These are phyloP conservation scores for Metschnikowia peoriensis DNA, from an alignment of 805 yeast species.

Conservation along the genomic window DNA sequence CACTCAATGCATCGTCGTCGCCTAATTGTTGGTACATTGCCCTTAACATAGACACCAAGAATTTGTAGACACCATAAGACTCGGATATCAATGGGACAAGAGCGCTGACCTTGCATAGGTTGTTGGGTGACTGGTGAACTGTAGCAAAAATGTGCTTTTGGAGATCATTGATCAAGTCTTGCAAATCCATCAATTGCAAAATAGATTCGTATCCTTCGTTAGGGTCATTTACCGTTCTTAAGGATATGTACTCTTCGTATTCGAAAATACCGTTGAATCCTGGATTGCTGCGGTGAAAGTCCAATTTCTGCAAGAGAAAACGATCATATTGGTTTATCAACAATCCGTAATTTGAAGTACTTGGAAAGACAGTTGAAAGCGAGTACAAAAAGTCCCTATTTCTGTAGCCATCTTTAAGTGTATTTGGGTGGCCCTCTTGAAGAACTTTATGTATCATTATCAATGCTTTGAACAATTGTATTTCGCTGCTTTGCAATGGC, in stretches of 20 bases:
- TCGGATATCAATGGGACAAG: constrained; percentile 89
- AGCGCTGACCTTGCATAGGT: constrained; percentile 80
- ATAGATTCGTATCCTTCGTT: constrained; percentile 93
- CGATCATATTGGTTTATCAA: constrained; percentile 75
- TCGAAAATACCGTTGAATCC: constrained; percentile 96
- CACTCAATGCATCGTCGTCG: constrained; percentile 72
- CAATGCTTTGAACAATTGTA: constrained; percentile 82
- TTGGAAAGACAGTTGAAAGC: constrained; percentile 55
- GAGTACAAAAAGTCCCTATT: constrained; percentile 78
- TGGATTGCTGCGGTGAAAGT: constrained; percentile 79
- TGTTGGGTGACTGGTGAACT: constrained; percentile 55
- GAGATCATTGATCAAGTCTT: constrained; percentile 77
- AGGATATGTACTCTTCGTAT: constrained; percentile 89
- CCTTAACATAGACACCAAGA: constrained; percentile 83
- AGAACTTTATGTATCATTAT: constrained; percentile 85
- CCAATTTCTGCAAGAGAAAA: constrained; percentile 67
- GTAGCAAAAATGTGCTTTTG: constrained; percentile 75
- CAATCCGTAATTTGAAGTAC: constrained; percentile 57
- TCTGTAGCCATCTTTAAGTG: constrained; percentile 74
- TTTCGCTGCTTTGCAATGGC: constrained; percentile 78
- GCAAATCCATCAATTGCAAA: constrained; percentile 78
- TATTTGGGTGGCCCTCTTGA: constrained; percentile 96
- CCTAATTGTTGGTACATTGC: constrained; percentile 77
- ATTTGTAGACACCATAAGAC: constrained; percentile 88
- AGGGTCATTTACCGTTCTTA: constrained; percentile 86